These are phyloP conservation scores for Drechslera avenae DNA, from an alignment of 2,329 filamentous ascomycete genomes.

Conservation along the genomic window DNA sequence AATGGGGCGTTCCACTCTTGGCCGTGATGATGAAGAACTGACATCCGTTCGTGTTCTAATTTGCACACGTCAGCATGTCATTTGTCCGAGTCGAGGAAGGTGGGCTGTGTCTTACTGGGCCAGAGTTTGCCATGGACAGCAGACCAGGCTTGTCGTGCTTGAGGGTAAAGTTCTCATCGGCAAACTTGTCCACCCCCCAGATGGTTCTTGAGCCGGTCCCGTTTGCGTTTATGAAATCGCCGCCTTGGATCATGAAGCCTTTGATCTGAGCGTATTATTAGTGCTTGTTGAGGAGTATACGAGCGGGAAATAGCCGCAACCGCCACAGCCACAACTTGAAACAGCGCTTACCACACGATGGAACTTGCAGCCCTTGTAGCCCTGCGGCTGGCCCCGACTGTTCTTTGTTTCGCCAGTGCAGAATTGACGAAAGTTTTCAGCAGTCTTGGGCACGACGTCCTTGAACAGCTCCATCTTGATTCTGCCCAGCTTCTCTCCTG, in stretches of 20 bases:
- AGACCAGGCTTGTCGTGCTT: conserved; percentile 81
- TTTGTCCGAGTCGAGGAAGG: neutral
- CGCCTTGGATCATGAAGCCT: conserved; percentile 97
- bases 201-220: conserved; percentile 88
- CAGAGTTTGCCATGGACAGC: conserved; percentile 76
- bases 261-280: conserved; percentile 68
- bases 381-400: conserved; percentile 75
- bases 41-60: conserved; percentile 88
- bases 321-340: neutral
- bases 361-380: conserved; percentile 94
- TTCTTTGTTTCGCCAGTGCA: conserved; percentile 93
- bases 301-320: neutral
- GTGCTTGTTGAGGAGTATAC: neutral
- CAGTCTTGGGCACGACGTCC: conserved; percentile 81
- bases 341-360: conserved; percentile 77
- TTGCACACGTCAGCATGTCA: conserved; percentile 50
- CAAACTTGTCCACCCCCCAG: conserved; percentile 82
- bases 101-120: no score
- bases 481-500: conserved; percentile 45
- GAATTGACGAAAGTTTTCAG: conserved; percentile 96
- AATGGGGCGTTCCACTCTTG: conserved; percentile 71
- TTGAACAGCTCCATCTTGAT: conserved; percentile 72
- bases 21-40: conserved; percentile 98
- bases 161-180: conserved; percentile 85
- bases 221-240: conserved; percentile 92